phyloP scores from a whole-genome alignment of 106 monocot species.

The Gastrodia elata region DNA sequence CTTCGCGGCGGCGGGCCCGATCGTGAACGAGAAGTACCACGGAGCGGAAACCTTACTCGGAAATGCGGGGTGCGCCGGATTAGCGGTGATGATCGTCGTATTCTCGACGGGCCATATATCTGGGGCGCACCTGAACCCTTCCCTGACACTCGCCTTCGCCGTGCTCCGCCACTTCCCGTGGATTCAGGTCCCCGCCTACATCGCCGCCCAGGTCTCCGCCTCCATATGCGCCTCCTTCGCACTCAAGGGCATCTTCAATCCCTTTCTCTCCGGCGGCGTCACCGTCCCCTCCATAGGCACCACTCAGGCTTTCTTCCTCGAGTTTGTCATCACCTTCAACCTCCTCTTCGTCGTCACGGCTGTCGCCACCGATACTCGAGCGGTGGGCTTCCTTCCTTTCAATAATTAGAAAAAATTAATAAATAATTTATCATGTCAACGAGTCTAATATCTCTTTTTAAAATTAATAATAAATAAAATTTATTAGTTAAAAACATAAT shows the following conservation, averaged over 20 bases:
- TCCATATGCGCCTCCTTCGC: conserved; percentile 85
- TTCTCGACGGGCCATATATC: conserved; percentile 99
- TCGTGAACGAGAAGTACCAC: conserved; percentile 93
- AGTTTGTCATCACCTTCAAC: conserved; percentile 78
- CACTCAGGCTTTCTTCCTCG: conserved; percentile 70
- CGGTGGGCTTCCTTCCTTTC: conserved; percentile 15
- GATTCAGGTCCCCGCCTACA: conserved; percentile 86
- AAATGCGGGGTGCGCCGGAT: conserved; percentile 73
- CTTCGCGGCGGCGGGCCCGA: conserved; percentile 79
- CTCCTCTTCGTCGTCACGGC: conserved; percentile 88
- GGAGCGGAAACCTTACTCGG: conserved; percentile 70
- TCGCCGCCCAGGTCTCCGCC: conserved; percentile 64
- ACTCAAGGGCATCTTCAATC: conserved; percentile 67
- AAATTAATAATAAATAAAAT: no score
- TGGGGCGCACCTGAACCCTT: conserved; percentile 91
- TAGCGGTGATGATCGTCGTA: conserved; percentile 83
- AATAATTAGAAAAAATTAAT: no score
- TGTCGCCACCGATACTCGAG: conserved; percentile 67
- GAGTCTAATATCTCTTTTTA: no score
- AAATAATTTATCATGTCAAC: no score
- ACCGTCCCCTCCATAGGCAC: conserved; percentile 70
- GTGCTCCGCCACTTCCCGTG: conserved; percentile 93
- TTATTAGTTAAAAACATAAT: no score
- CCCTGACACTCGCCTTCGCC: conserved; percentile 88
- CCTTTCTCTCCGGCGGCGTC: conserved; percentile 84